Base-by-base conservation (phyloP, 345 rosid species). In the Salix koriyanagi region DNA sequence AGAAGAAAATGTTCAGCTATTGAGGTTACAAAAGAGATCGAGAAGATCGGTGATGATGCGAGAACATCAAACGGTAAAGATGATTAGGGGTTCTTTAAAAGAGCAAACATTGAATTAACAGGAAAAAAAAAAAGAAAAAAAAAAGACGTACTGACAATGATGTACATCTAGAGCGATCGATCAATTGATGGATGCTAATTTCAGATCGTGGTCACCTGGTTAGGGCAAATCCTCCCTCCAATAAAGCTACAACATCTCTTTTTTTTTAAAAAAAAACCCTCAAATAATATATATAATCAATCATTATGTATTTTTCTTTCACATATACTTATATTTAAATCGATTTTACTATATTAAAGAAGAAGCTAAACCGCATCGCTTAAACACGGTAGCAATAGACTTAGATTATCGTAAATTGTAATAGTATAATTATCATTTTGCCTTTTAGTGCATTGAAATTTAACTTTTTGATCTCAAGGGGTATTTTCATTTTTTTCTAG, bases 1-100 rank as follows among this genome's bases (percentile, higher is more conserved):
- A 64, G 16, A 73, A 44, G 83, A 79, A 81, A 79, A 80, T 76
- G 81, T 82, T 69, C 78, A 69, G n/a, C 67, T 78, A 67, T 65
- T 65, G 39, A 60, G 74, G 34, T 62, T 26, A 46, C 23, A 8
- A 25, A 70, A 74, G 65, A 70, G 66, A 72, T 77, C 71, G 12
- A 58, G 64, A n/a, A n/a, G 64, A 58, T 58, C 64, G 64, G 23
- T 7, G 48, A 42, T 54, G 70, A 61, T 52, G 74, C 23, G 67
- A 60, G 67, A 36, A 58, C 62, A 83, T 83, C 83, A 44, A 67
- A 83, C 80, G 85, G 80, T 56, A 64, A 74, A 54, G 69, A 76
- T 70, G 37, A 58, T 5, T 56, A 60, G 58, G 74, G 76, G 64
- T 73, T 60, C 77, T 60, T 68, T 7, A 50, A 76, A 74, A 39